Evolutionary conservation across 179 eudicot genomes (phyloP), one percentile per base, ranked within the genome.

Genomic region (Monotropa hypopitys): DNA sequence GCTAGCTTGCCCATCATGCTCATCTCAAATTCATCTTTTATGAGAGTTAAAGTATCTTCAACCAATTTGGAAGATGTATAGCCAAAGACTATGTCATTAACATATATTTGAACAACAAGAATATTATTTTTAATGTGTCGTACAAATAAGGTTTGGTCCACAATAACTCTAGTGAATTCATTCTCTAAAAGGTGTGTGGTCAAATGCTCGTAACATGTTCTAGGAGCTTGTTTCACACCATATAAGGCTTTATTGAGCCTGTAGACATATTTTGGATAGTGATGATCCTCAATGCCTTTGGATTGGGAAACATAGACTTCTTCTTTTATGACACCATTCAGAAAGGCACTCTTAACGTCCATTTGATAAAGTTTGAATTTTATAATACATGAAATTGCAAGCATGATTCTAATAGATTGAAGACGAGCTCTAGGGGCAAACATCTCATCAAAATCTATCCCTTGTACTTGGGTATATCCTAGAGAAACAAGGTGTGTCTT

Each of bases 21-120:
- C 46, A 65, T 65, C 20, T 65, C 70, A 5, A 65, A 59, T 20
- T 15, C 38, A 4, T 12, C 6, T 0, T n/a, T 7, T 10, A 57
- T 30, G 6, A 1, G 0, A n/a, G 2, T 38, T 1, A 1, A 38
- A 38, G 5, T 2, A 0, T 38, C 0, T 0, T 0, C 5, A 0
- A 38, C 40, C 3, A 38, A 5, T 2, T 3, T 0, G 0, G 40
- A 5, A 0, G 40, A 38, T 0, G 40, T 38, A 0, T 3, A 38
- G 0, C 40, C 40, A 38, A 38, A 38, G 5, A 38, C 5, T 0
- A 57, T 57, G 7, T 57, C 65, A 57, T 21, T 32, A 2, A 57
- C 65, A 23, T 23, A 57, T 0, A 57, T 1, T 38, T 38, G 40
- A 38, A 1, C 40, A 0, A 38, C 40, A 2, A 38, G 5, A 0